Base-by-base conservation (phyloP, 176 grass and related monocot species). In the Oryza meyeriana region DNA sequence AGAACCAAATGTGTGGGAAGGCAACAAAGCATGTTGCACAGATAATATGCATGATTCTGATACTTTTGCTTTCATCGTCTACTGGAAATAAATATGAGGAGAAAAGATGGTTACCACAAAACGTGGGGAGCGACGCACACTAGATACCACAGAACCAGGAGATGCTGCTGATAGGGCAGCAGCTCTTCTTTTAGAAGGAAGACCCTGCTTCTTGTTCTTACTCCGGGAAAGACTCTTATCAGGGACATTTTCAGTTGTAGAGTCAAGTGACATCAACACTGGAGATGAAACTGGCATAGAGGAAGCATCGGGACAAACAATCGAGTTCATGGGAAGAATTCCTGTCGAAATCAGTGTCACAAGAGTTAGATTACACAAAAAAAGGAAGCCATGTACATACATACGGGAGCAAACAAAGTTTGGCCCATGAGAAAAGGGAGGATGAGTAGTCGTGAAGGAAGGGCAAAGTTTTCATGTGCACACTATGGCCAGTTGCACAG, bases 81-180 rank as follows among this genome's bases (percentile, higher is more conserved):
- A 32, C 33, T 4, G 32, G 28, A 52, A 77, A 39, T 29, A 36
- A 12, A 34, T 69, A 8, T 83, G 22, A 87, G 66, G 9, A 63
- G 31, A 79, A 71, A 13, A 71, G 77, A 79, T 17, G 35, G 76
- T 80, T 87, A 94, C 92, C 85, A 57, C 26, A 5, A 88, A n/a
- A 66, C 83, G 88, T 30, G 83, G 27, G 61, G 91, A 94, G 10
- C 86, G 90, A 16, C 94, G 87, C 71, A 78, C 11, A 28, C 30
- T 61, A 31, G 87, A 78, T 69, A 63, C 8, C 14, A 31, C 22
- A 52, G 40, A 22, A 26, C 22, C 70, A 63, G 91, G 79, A 64
- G 82, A 87, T 42, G 61, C 26, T 77, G 59, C 81, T 11, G 38
- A 71, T 25, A 80, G 39, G 31, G 2, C 52, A 31, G 38, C 12